These are phyloP conservation scores for Rhododendron ferrugineum DNA, from an alignment of 148 eudicot species.

Conservation along the genomic window DNA sequence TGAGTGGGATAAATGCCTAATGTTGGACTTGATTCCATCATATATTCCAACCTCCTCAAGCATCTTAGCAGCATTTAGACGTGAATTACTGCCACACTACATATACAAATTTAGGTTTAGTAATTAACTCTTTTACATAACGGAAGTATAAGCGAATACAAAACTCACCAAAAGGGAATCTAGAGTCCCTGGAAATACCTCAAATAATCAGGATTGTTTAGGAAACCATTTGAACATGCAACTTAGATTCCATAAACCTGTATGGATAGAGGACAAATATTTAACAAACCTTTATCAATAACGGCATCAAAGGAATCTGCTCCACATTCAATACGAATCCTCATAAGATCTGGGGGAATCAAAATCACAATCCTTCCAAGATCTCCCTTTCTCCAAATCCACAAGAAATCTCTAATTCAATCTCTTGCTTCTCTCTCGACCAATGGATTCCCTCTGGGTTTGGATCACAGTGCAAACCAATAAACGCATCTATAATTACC, in stretches of 20 bases:
- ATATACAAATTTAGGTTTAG: slow-evolving; percentile 20
- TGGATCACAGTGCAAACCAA: too few species aligned
- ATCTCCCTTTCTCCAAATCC: too few species aligned
- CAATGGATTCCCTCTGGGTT: too few species aligned
- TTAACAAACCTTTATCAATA: slow-evolving; percentile 68
- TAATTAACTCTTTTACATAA: too few species aligned
- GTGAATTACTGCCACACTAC: slow-evolving; percentile 72
- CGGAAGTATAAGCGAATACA: too few species aligned
- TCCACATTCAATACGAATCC: slow-evolving; percentile 24
- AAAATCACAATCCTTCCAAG: too few species aligned
- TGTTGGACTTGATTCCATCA: slow-evolving; percentile 1
- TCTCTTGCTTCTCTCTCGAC: too few species aligned
- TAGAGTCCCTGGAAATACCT: slow-evolving; percentile 62
- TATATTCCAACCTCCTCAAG: slow-evolving; percentile 78
- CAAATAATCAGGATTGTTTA: slow-evolving; percentile 4
- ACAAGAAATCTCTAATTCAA: too few species aligned
- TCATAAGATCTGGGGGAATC: too few species aligned
- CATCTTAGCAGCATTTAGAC: slow-evolving; percentile 65
- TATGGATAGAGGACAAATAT: background rate
- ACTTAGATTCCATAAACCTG: background rate
- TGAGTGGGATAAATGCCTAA: background rate
- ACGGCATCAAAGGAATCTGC: slow-evolving; percentile 68
- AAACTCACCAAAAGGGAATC: slow-evolving; percentile 92
- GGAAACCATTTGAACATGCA: background rate
- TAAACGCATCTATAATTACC: too few species aligned